Conservation (phyloP, 768 basidiomycete genomes). For the Lepiota venenata region DNA sequence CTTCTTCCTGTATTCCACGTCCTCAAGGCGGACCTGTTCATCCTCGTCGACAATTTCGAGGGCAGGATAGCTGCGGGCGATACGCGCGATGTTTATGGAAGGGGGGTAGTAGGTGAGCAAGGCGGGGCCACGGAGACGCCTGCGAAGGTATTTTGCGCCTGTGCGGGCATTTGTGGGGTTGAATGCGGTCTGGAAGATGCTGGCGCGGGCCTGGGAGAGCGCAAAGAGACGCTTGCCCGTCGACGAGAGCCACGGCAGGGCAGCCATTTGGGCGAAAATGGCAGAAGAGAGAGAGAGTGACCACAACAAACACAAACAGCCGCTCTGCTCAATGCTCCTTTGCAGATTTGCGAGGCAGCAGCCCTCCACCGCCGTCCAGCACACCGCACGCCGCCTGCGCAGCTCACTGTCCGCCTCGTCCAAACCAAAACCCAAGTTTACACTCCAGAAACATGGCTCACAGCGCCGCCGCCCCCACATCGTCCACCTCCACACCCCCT, state of each 20-base stretch:
- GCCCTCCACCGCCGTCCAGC: not conserved
- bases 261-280: conserved; percentile 24
- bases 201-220: conserved; percentile 62
- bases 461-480: too few relatives aligned
- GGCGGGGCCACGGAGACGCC: conserved; percentile 78
- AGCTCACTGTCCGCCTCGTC: not conserved
- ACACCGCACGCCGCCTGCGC: not conserved
- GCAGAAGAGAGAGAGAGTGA: not conserved
- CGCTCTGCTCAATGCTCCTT: not conserved
- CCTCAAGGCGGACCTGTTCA: conserved; percentile 66
- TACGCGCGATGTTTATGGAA: conserved; percentile 49
- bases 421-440: too few relatives aligned
- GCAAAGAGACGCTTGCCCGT: conserved; percentile 42
- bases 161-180: conserved; percentile 82
- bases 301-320: not conserved
- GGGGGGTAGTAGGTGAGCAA: conserved; percentile 83
- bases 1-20: conserved; percentile 63
- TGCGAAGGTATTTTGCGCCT: conserved; percentile 89
- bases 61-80: conserved; percentile 50
- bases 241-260: conserved; percentile 3
- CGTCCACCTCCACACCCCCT: too few relatives aligned
- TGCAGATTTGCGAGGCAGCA: not conserved
- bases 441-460: too few relatives aligned
- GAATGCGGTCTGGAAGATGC: conserved; percentile 84
- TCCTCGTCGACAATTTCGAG: conserved; percentile 59